Conservation (phyloP, 495 filamentous ascomycete species). For the Tuber calosporum region DNA sequence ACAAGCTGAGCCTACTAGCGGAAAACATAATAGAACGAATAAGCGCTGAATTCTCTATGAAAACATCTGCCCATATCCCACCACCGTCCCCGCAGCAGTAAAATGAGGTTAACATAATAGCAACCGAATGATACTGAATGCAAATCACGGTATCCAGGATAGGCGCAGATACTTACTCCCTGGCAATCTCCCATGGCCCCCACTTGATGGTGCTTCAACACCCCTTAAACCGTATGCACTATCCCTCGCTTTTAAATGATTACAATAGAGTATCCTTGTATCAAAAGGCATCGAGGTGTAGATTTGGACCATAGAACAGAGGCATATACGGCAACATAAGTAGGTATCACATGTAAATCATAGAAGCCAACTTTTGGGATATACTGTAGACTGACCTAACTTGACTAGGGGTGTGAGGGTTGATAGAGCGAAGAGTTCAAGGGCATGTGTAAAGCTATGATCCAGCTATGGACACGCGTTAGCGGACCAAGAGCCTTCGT, state of each 20-base stretch:
- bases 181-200: neutral
- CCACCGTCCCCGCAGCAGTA: neutral
- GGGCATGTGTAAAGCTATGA: neutral
- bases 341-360: neutral
- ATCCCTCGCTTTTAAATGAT: neutral
- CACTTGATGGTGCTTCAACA: neutral
- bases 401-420: neutral
- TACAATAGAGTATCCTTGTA: neutral
- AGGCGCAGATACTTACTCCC: neutral
- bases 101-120: neutral
- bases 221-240: neutral
- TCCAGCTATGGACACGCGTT: neutral
- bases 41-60: too few species aligned
- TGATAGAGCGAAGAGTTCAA: neutral
- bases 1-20: too few species aligned
- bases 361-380: neutral
- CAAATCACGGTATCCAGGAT: neutral
- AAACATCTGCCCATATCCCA: too few species aligned
- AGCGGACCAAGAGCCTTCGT: neutral
- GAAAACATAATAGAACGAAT: too few species aligned
- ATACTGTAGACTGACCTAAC: neutral
- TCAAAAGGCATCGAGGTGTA: neutral
- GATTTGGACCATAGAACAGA: too few species aligned
- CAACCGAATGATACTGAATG: neutral
- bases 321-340: too few species aligned